Percentiles rank a stretch among this genome's conserved stretches.
Evolutionary conservation across 257 asterid genomes (phyloP).

Genomic region (Datura wrightii): DNA sequence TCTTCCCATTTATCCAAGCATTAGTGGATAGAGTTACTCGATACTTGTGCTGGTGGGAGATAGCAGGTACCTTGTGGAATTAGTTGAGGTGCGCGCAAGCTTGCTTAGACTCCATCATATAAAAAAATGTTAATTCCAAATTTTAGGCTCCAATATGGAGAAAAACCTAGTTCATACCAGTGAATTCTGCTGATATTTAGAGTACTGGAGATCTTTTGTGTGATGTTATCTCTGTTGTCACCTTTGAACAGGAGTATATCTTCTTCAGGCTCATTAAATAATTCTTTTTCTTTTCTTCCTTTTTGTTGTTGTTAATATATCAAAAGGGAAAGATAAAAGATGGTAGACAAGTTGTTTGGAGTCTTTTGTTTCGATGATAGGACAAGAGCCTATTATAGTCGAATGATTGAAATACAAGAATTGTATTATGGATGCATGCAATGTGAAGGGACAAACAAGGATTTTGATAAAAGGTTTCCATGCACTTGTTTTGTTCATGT

Average conservation of each 20-base stretch:
- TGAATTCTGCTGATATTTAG: background rate
- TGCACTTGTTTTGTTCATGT: background rate
- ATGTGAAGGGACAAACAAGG: constrained; percentile 10
- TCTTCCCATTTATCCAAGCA: background rate
- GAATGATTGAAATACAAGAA: background rate
- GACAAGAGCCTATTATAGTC: constrained; percentile 9
- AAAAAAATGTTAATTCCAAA: constrained; percentile 3
- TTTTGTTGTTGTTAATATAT: background rate
- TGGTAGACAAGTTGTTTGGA: background rate
- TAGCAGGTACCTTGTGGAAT: background rate
- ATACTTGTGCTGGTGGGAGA: background rate
- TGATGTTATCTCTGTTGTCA: background rate
- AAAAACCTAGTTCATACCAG: background rate
- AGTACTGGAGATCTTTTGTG: background rate
- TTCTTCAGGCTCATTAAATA: background rate
- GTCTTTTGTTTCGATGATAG: constrained; percentile 1
- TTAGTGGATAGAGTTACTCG: background rate
- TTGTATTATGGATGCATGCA: background rate
- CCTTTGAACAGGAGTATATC: background rate
- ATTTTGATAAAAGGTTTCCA: constrained; percentile 11
- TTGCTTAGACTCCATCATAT: background rate
- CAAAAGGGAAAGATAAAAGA: background rate
- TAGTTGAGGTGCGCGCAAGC: background rate
- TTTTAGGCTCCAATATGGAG: background rate
- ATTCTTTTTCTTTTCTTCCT: background rate